Conservation (phyloP, 495 filamentous ascomycete genomes). For the Penicillium macrosclerotiorum region DNA sequence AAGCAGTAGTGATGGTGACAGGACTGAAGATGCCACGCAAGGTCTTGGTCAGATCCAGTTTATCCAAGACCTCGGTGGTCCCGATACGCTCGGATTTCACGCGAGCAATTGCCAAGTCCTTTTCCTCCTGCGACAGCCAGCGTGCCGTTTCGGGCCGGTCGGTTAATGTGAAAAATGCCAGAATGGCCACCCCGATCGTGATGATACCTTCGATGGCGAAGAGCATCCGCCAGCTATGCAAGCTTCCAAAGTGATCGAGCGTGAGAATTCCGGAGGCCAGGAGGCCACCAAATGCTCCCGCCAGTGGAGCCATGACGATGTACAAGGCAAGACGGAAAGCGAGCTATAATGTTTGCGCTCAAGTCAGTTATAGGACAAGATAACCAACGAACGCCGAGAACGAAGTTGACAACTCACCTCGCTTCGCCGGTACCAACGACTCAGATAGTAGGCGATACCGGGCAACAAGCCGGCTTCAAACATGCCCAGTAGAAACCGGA, state of each 20-base stretch:
- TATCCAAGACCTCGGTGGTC: slow-evolving; percentile 59
- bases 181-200: slow-evolving; percentile 55
- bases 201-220: slow-evolving; percentile 78
- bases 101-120: slow-evolving; percentile 58
- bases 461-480: slow-evolving; percentile 72
- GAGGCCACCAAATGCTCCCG: slow-evolving; percentile 69
- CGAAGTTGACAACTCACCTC: slow-evolving; percentile 32
- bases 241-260: slow-evolving; percentile 41
- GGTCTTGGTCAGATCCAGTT: slow-evolving; percentile 43
- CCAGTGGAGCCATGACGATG: slow-evolving; percentile 61
- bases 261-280: slow-evolving; percentile 58
- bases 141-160: slow-evolving; percentile 63
- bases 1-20: slow-evolving; percentile 42
- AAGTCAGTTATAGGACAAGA: not conserved
- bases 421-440: slow-evolving; percentile 66
- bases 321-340: slow-evolving; percentile 56
- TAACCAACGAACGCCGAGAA: not conserved
- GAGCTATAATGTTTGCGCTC: slow-evolving; percentile 27
- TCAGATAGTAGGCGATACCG: slow-evolving; percentile 71
- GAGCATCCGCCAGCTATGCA: slow-evolving; percentile 65
- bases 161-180: slow-evolving; percentile 61
- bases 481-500: slow-evolving; percentile 57
- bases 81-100: slow-evolving; percentile 64
- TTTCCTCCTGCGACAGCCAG: slow-evolving; percentile 65
- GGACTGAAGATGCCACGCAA: slow-evolving; percentile 50